These are phyloP conservation scores for Magnusiomyces suaveolens DNA, from an alignment of 1,139 yeast species.

Conservation along the genomic window DNA sequence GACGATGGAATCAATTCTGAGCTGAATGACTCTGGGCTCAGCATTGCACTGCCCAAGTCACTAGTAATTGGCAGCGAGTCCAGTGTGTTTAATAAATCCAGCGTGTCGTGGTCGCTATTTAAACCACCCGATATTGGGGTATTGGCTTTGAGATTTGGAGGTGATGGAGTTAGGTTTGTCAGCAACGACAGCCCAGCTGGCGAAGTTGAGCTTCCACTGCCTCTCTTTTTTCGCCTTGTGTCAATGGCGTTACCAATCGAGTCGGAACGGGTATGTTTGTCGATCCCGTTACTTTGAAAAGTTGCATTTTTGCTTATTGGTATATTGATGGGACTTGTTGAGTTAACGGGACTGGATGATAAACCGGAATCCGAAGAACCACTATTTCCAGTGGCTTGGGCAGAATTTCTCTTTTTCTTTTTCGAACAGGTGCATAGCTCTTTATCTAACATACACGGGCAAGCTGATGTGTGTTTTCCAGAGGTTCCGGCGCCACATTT, in stretches of 20 bases:
- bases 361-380: neutral
- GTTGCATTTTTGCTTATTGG: neutral
- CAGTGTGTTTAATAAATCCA: conserved; percentile 9
- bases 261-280: neutral
- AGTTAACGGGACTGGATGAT: neutral
- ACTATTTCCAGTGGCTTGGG: neutral
- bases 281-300: neutral
- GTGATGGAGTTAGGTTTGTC: neutral
- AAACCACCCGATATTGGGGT: too few species aligned
- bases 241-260: neutral
- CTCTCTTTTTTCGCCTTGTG: neutral
- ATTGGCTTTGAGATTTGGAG: too few species aligned
- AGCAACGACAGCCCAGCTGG: conserved; percentile 2
- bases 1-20: neutral
- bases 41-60: neutral
- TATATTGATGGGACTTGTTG: conserved; percentile 1
- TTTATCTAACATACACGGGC: conserved; percentile 46
- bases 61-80: conserved; percentile 2
- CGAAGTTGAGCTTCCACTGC: conserved; percentile 5
- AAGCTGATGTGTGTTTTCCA: conserved; percentile 40
- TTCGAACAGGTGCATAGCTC: conserved; percentile 52
- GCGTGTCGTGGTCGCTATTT: too few species aligned
- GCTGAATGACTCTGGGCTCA: neutral
- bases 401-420: conserved; percentile 20
- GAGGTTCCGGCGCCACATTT: conserved; percentile 50